A percentile compares a stretch with the other conserved stretches of the same genome.
Evolutionary conservation across 2,329 filamentous ascomycete genomes (phyloP).

Genomic region (Coniochaeta sp.): DNA sequence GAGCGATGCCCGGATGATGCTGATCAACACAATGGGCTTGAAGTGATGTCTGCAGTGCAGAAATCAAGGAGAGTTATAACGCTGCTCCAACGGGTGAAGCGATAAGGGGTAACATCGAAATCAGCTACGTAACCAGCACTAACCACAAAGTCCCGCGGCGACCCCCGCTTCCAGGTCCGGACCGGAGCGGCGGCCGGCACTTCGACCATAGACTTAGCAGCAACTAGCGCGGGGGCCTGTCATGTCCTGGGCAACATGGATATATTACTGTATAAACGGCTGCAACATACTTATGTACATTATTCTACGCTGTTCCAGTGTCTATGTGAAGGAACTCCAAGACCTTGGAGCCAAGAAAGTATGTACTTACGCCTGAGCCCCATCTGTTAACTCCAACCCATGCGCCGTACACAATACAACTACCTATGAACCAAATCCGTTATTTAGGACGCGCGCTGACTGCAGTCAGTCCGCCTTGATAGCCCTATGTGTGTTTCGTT

Average conservation of each 20-base stretch:
- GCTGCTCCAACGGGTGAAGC: background rate
- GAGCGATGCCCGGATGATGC: background rate
- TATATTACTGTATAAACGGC: background rate
- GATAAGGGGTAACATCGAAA: background rate
- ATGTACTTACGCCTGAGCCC: background rate
- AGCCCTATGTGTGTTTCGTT: slow-evolving; percentile 27
- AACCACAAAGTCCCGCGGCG: background rate
- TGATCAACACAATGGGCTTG: background rate
- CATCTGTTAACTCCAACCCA: background rate
- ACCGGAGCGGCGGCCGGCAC: background rate
- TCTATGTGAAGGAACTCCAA: background rate
- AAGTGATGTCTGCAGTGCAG: too few species aligned
- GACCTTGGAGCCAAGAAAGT: background rate
- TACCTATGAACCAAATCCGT: background rate
- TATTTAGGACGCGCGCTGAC: background rate
- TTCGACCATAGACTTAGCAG: too few species aligned
- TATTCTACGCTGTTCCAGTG: background rate
- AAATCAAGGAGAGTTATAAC: too few species aligned
- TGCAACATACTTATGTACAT: background rate
- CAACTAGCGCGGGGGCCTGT: background rate
- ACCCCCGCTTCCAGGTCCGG: background rate
- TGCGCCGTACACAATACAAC: slow-evolving; percentile 1
- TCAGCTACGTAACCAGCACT: background rate
- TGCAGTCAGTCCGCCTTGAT: slow-evolving; percentile 39
- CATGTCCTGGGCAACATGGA: background rate